These are phyloP conservation scores for Diplodia sapinea DNA, from an alignment of 2,329 filamentous ascomycete species.

Conservation along the genomic window DNA sequence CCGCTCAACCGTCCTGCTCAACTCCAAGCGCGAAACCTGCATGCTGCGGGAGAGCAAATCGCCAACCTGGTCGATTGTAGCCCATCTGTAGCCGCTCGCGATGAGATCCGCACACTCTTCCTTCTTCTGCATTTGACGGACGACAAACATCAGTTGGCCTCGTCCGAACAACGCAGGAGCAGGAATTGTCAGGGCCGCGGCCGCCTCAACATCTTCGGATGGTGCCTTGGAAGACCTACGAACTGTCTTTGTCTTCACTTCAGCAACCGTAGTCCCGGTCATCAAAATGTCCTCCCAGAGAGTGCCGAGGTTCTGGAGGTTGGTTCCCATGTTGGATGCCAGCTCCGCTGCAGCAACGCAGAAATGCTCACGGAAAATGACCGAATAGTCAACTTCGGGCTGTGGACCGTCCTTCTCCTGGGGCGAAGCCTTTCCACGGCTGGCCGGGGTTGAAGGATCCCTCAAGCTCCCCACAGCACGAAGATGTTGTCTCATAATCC, in stretches of 20 bases:
- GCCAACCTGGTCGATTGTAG: conserved; percentile 63
- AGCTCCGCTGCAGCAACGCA: conserved; percentile 79
- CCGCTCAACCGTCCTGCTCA: conserved; percentile 65
- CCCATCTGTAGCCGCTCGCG: conserved; percentile 79
- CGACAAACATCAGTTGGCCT: conserved; percentile 81
- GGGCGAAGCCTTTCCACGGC: conserved; percentile 33
- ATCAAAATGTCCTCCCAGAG: conserved; percentile 78
- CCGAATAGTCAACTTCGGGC: conserved; percentile 69
- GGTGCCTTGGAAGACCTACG: conserved; percentile 17
- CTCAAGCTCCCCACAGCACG: conserved; percentile 53
- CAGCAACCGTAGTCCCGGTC: conserved; percentile 58
- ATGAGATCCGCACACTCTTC: conserved; percentile 69
- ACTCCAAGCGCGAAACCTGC: conserved; percentile 70
- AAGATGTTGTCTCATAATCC: conserved; percentile 76
- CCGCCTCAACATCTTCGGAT: conserved; percentile 48
- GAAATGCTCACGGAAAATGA: conserved; percentile 81
- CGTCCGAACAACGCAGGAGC: conserved; percentile 61
- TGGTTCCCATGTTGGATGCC: conserved; percentile 68
- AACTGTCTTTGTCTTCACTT: conserved; percentile 12
- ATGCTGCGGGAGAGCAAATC: conserved; percentile 73
- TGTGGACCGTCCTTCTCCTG: conserved; percentile 56
- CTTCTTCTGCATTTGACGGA: conserved; percentile 65
- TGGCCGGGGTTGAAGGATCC: conserved; percentile 39
- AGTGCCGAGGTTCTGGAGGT: conserved; percentile 68
- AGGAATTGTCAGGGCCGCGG: conserved; percentile 39